Evolutionary conservation across 164 flowering plant genomes (phyloP).

Genomic region (Buxus sempervirens): DNA sequence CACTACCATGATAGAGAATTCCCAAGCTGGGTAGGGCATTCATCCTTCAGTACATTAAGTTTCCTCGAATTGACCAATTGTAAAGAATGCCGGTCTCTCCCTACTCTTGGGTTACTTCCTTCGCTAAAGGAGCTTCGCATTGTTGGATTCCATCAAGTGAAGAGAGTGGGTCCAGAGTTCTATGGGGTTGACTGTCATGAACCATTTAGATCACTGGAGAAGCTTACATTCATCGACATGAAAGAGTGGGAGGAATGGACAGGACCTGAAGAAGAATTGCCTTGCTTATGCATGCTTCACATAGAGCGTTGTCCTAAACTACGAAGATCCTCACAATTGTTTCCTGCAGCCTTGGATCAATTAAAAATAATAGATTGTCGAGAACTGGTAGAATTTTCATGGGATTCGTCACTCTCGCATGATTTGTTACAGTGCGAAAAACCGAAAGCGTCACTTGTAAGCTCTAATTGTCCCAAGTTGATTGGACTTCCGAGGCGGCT

Average conservation of each 20-base stretch:
- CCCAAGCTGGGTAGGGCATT: conserved; percentile 29
- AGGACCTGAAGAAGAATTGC: conserved; percentile 9
- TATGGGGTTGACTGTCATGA: conserved; percentile 8
- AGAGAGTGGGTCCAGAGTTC: conserved; percentile 16
- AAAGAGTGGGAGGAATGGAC: conserved; percentile 17
- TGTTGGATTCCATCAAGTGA: conserved; percentile 7
- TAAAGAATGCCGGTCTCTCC: conserved; percentile 15
- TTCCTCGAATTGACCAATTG: conserved; percentile 1
- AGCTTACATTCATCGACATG: conserved; percentile 18
- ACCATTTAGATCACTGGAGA: conserved; percentile 19
- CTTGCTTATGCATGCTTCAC: conserved; percentile 15
- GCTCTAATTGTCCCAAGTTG: too few species aligned
- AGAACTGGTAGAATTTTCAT: background rate
- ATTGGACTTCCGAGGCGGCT: too few species aligned
- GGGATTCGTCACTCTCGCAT: too few species aligned
- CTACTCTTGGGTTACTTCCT: conserved; percentile 30
- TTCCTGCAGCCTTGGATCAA: background rate
- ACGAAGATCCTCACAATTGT: background rate
- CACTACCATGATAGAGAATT: conserved; percentile 20
- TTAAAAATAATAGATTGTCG: background rate
- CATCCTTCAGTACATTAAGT: conserved; percentile 10
- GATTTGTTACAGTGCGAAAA: too few species aligned
- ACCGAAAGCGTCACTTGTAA: too few species aligned
- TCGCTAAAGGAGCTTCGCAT: conserved; percentile 12
- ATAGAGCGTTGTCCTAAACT: conserved; percentile 16